phyloP scores from a whole-genome alignment of 495 filamentous ascomycete genomes.

The Hapsidospora chrysogenum region DNA sequence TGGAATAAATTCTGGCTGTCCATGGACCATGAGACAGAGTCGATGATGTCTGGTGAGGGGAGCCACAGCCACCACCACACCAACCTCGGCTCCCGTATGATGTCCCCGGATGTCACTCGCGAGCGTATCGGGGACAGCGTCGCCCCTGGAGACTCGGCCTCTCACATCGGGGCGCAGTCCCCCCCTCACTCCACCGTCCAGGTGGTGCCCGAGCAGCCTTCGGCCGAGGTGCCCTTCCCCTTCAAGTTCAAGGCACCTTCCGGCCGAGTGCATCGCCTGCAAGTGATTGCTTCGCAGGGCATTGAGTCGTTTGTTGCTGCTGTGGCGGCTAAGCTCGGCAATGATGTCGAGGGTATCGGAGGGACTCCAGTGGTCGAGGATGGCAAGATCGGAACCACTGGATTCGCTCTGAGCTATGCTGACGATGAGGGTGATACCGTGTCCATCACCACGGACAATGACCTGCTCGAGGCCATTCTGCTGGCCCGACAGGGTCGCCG shows the following conservation, averaged over 20 bases:
- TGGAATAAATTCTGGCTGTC: constrained; percentile 99
- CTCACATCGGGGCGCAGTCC: constrained; percentile 71
- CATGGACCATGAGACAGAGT: constrained; percentile 90
- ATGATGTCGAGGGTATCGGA: constrained; percentile 75
- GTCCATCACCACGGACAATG: constrained; percentile 89
- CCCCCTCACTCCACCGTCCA: constrained; percentile 47
- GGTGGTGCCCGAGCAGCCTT: constrained; percentile 21
- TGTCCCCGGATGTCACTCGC: constrained; percentile 62
- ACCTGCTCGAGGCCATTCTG: constrained; percentile 78
- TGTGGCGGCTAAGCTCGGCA: constrained; percentile 72
- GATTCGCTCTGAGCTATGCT: constrained; percentile 88
- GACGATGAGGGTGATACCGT: constrained; percentile 97
- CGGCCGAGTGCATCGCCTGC: constrained; percentile 84
- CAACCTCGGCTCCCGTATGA: constrained; percentile 31
- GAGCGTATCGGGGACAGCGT: constrained; percentile 51
- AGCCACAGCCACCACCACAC: constrained; percentile 26
- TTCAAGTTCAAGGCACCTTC: constrained; percentile 99
- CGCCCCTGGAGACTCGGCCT: constrained; percentile 83
- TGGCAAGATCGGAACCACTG: constrained; percentile 60
- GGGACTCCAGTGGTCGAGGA: constrained; percentile 61
- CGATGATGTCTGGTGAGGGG: constrained; percentile 75
- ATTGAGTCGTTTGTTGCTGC: constrained; percentile 64
- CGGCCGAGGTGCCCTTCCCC: constrained; percentile 65
- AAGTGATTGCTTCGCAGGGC: constrained; percentile 64
- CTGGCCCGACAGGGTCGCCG: constrained; percentile 57